Evolutionary conservation across 2,329 filamentous ascomycete species (phyloP).

Genomic region (Sclerotinia borealis): DNA sequence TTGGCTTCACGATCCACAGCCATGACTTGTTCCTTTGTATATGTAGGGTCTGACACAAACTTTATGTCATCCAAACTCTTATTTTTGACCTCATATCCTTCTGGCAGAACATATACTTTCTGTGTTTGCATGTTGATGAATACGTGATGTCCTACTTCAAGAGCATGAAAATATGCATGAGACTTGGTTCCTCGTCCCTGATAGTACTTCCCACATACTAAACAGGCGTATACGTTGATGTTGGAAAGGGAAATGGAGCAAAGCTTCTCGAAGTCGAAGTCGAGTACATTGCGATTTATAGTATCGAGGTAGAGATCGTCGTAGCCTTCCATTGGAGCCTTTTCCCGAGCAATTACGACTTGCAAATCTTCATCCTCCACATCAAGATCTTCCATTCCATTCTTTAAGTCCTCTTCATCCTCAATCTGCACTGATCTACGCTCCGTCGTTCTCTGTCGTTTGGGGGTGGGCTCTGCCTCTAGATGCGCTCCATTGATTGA

Average conservation of each 20-base stretch:
- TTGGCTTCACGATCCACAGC: constrained; percentile 64
- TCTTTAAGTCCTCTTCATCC: constrained; percentile 22
- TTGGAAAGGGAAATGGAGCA: constrained; percentile 95
- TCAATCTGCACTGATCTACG: constrained; percentile 6
- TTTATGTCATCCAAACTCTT: constrained; percentile 97
- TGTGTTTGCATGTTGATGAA: constrained; percentile 97
- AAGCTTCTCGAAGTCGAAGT: constrained; percentile 98
- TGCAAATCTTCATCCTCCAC: constrained; percentile 35
- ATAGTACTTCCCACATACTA: constrained; percentile 97
- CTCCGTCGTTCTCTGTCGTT: constrained; percentile 9
- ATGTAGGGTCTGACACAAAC: constrained; percentile 88
- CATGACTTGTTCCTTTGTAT: constrained; percentile 72
- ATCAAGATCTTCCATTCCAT: constrained; percentile 29
- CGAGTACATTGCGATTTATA: constrained; percentile 84
- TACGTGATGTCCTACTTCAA: constrained; percentile 93
- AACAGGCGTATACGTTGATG: constrained; percentile 96
- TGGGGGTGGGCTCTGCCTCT: constrained; percentile 5
- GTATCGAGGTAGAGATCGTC: constrained; percentile 96
- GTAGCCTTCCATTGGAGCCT: constrained; percentile 79
- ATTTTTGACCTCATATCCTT: constrained; percentile 94
- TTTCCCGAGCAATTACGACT: constrained; percentile 52
- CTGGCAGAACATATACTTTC: constrained; percentile 84
- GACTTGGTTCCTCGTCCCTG: constrained; percentile 91
- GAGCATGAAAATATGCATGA: constrained; percentile 93
- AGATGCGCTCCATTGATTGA: background rate